Evolutionary conservation across 768 basidiomycete genomes (phyloP), one percentile per base, ranked within the genome.

Genomic region (Dentipellis sp.): DNA sequence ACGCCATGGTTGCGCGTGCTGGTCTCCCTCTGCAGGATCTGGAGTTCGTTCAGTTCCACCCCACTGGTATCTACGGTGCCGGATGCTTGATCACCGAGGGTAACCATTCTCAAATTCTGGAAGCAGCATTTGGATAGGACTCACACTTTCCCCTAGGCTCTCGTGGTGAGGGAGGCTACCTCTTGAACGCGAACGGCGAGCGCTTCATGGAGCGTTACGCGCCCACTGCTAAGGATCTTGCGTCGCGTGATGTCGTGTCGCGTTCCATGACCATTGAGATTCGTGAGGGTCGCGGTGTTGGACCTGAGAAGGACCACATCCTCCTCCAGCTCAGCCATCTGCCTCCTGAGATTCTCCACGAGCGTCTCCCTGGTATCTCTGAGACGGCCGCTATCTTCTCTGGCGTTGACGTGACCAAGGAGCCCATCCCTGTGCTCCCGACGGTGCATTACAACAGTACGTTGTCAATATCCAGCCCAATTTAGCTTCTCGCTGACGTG

Each of bases 171-270:
- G 97, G 97, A 75, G 97, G 97, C 61, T 98, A 98, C 75, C 79
- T 99, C 62, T 76, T 99, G 68, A 98, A 99, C 77, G 91, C 93
- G 9, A 88, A 98, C 77, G 97, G 97, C 69, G 97, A 99, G 73
- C 89, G 97, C 58, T 99, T 99, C 79, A 99, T 99, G 97, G 95
- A 98, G 73, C 91, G 95, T 71, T 98, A 98, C 71, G 97, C 97
- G 0, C 97, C 97, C 10, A 97, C 95, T 46, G 97, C 97, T 59
- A 98, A 98, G 79, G 97, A 99, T 78, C 83, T 99, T 63, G 97
- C 97, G 42, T 99, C 97, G 48, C 94, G 97, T 68, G 97, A 99
- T 68, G 97, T 99, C 67, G 97, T 99, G 36, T 98, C 97, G 50
- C 93, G 97, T 65, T 94, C 91, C 53, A 99, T 98, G 95, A 99